Base-by-base conservation (phyloP, 2,329 filamentous ascomycete species). In the Sclerotinia glacialis region DNA sequence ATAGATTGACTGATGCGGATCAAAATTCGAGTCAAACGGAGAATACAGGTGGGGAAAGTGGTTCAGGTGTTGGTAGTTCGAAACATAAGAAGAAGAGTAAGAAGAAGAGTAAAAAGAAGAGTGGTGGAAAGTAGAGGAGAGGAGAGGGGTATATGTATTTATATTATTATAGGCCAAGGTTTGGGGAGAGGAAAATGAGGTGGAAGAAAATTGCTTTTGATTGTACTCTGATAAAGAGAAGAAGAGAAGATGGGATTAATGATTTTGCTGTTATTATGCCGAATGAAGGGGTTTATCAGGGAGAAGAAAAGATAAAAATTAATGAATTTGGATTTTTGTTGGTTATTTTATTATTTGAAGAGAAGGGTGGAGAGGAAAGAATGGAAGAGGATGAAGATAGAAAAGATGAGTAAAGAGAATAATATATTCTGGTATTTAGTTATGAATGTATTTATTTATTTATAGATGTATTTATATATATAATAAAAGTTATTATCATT, bases 101-200 rank as follows among this genome's bases (percentile, higher is more conserved):
- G 28, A 60, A 47, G 42, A 60, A 60, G 56, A 46, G 40, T 23
- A 60, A 60, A 42, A 60, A 60, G 56, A 60, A 60, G 40, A 47
- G 28, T 6, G n/a, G 6, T 47, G n/a, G 11, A 5, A 60, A 60
- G 56, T 60, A 47, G 12, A 59, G 42, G n/a, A 18, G 28, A 1
- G 18, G 26, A 34, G 21, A 1, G 18, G 26, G 23, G 21, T 11
- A 34, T 23, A 23, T 60, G 56, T 60, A 60, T n/a, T 37, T 37
- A 37, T 54, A 34, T 54, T 54, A 21, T 23, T 16, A 7, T n/a
- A n/a, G 46, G 26, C 18, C 5, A n/a, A 9, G 4, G 23, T 34
- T 34, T 8, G 7, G 14, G 28, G 42, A 18, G 56, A n/a, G n/a
- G 12, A 2, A 34, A 40, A 16, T 40, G 9, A 54, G 28, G 5